Percentiles rank a stretch among this genome's conserved stretches.
Evolutionary conservation across 2,329 filamentous ascomycete species (phyloP).

Genomic region (Beauveria sp.): DNA sequence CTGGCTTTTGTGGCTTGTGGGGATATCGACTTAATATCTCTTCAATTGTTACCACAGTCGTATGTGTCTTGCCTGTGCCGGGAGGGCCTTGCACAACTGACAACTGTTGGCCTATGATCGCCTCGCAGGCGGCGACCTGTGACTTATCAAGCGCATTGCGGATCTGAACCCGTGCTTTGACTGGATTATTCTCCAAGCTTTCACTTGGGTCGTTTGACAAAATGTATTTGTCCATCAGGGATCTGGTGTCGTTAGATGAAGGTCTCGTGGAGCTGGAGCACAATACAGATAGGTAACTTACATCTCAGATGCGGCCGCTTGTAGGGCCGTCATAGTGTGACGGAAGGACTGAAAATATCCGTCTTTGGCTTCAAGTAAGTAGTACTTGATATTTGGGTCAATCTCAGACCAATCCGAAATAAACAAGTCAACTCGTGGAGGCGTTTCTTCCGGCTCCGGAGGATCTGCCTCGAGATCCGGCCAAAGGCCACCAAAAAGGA

Average conservation of each 20-base stretch:
- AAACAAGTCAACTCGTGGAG: slow-evolving; percentile 68
- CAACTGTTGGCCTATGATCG: slow-evolving; percentile 64
- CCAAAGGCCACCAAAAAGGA: slow-evolving; percentile 51
- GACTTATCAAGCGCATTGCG: slow-evolving; percentile 54
- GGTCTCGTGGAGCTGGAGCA: neutral
- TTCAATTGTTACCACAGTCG: slow-evolving; percentile 62
- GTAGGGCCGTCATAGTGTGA: slow-evolving; percentile 65
- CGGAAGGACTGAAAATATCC: slow-evolving; percentile 74
- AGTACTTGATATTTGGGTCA: slow-evolving; percentile 59
- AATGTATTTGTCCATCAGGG: neutral
- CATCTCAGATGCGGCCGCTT: slow-evolving; percentile 39
- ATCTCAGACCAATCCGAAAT: slow-evolving; percentile 58
- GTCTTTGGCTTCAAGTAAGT: slow-evolving; percentile 70
- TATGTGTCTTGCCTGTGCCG: slow-evolving; percentile 68
- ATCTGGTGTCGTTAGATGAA: neutral
- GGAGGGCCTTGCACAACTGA: slow-evolving; percentile 81
- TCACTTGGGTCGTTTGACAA: neutral
- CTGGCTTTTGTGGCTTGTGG: slow-evolving; percentile 49
- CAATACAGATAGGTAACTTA: slow-evolving; percentile 30
- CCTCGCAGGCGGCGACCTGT: slow-evolving; percentile 59
- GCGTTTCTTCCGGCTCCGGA: slow-evolving; percentile 22
- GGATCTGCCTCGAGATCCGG: slow-evolving; percentile 30
- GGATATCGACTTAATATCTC: slow-evolving; percentile 29
- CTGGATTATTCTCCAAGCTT: slow-evolving; percentile 17
- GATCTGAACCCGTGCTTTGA: slow-evolving; percentile 15